Evolutionary conservation across 2,329 filamentous ascomycete species (phyloP).

Genomic region (Penicillium sp.): DNA sequence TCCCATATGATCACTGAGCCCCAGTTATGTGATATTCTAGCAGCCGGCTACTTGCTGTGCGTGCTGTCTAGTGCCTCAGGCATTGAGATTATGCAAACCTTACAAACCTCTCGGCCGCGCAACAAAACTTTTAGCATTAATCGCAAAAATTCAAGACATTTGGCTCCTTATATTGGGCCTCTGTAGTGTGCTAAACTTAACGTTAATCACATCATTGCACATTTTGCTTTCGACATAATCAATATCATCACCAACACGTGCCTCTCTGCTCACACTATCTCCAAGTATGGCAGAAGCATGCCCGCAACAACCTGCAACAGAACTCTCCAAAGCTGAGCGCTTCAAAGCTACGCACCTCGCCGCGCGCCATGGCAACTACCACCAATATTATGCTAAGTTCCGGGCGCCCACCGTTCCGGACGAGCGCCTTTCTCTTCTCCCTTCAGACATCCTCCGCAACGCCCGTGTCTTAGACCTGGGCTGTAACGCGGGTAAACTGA

Average conservation of each 20-base stretch:
- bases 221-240: conserved; percentile 6
- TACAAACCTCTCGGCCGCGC: conserved; percentile 1
- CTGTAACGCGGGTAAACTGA: conserved; percentile 28
- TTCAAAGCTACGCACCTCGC: conserved; percentile 28
- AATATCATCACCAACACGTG: conserved; percentile 7
- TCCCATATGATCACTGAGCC: background rate
- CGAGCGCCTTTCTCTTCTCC: conserved; percentile 26
- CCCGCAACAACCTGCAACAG: conserved; percentile 13
- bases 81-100: conserved; percentile 1
- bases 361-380: conserved; percentile 27
- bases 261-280: conserved; percentile 6
- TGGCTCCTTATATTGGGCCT: background rate
- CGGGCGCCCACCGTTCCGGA: conserved; percentile 24
- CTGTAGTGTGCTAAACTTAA: conserved; percentile 7
- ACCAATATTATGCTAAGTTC: conserved; percentile 28
- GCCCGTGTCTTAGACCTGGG: conserved; percentile 27
- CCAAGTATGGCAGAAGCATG: conserved; percentile 22
- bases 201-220: conserved; percentile 3
- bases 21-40: no score
- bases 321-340: conserved; percentile 26
- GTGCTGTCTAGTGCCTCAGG: background rate
- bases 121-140: background rate
- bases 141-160: conserved; percentile 7
- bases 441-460: conserved; percentile 23
- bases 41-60: background rate